Conservation (phyloP, 805 yeast species). For the Saccharomycopsis vini region DNA sequence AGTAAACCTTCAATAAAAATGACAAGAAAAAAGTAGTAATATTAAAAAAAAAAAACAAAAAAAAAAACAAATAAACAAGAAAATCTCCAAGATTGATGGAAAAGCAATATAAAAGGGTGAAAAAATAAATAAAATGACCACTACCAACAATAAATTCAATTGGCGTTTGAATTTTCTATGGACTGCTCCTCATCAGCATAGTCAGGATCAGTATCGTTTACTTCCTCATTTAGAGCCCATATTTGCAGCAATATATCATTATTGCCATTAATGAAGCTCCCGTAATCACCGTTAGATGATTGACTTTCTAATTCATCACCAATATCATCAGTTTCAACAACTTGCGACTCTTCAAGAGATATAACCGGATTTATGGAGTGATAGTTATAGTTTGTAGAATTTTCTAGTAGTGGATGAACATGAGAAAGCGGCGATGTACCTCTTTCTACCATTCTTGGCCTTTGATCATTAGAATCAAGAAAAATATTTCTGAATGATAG, state of each 20-base stretch:
- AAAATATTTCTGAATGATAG: constrained; percentile 2
- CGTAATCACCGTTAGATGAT: neutral
- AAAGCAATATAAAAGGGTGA: too few relatives aligned
- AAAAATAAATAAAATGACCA: too few relatives aligned
- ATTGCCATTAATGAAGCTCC: neutral
- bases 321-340: neutral
- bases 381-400: neutral
- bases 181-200: constrained; percentile 10
- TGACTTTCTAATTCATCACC: neutral
- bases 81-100: too few relatives aligned
- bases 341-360: neutral
- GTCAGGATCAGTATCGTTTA: neutral
- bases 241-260: constrained; percentile 1
- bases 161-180: constrained; percentile 3
- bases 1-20: too few relatives aligned
- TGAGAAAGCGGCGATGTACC: constrained; percentile 10
- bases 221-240: neutral
- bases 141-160: too few relatives aligned
- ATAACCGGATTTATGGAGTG: too few relatives aligned
- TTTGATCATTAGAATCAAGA: neutral
- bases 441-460: constrained; percentile 5
- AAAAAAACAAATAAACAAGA: too few relatives aligned
- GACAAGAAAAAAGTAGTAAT: too few relatives aligned
- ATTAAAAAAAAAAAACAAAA: too few relatives aligned
- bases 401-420: neutral